Conservation (phyloP, 768 basidiomycete genomes). For the Chiua virens region DNA sequence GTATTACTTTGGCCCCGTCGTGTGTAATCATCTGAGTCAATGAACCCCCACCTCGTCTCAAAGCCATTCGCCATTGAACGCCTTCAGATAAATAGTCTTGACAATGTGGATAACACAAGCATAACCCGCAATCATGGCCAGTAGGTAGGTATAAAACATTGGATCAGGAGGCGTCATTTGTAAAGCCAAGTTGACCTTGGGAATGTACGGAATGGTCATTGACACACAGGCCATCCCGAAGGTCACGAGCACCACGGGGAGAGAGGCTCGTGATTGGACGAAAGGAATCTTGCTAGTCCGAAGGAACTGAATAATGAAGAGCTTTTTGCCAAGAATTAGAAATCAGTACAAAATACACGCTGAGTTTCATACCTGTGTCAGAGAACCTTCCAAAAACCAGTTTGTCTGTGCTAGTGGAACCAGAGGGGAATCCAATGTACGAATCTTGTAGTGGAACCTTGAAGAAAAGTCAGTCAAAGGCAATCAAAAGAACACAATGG, state of each 20-base stretch:
- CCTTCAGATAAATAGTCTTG: slow-evolving; percentile 27
- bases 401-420: slow-evolving; percentile 36
- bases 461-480: background rate
- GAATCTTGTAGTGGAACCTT: slow-evolving; percentile 35
- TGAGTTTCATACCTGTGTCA: slow-evolving; percentile 32
- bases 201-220: slow-evolving; percentile 35
- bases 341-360: background rate
- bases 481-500: background rate
- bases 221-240: slow-evolving; percentile 32
- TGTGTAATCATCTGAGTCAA: background rate
- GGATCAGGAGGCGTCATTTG: slow-evolving; percentile 28
- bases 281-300: slow-evolving; percentile 32
- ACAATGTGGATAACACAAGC: slow-evolving; percentile 28
- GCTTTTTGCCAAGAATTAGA: slow-evolving; percentile 15
- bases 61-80: slow-evolving; percentile 33
- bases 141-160: slow-evolving; percentile 28
- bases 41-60: background rate
- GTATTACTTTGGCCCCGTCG: background rate
- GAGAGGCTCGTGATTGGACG: slow-evolving; percentile 32
- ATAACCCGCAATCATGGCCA: slow-evolving; percentile 21
- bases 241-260: slow-evolving; percentile 26
- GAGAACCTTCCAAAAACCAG: slow-evolving; percentile 37
- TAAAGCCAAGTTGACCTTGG: slow-evolving; percentile 29
- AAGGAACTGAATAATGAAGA: slow-evolving; percentile 34
- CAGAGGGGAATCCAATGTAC: slow-evolving; percentile 23